Evolutionary conservation across 2,329 filamentous ascomycete genomes (phyloP).

Genomic region (Ophiostoma novo-ulmi): DNA sequence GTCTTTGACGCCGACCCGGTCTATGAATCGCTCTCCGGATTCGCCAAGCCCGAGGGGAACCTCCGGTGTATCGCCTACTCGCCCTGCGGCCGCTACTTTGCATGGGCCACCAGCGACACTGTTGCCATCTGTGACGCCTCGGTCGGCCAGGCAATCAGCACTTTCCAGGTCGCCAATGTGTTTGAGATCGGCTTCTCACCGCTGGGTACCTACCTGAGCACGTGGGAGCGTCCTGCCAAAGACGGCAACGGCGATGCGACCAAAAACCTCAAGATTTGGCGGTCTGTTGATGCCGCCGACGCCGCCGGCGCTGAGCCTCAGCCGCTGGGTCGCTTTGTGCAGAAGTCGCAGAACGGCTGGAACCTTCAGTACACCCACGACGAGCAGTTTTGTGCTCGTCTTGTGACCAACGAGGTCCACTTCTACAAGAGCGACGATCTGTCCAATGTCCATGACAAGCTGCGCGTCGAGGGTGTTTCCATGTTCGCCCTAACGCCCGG

Average conservation of each 20-base stretch:
- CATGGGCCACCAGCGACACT: conserved; percentile 83
- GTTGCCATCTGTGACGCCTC: conserved; percentile 82
- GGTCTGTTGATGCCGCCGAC: conserved; percentile 64
- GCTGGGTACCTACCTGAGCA: conserved; percentile 85
- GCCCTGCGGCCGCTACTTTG: conserved; percentile 91
- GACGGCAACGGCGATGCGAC: conserved; percentile 88
- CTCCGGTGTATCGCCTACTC: conserved; percentile 94
- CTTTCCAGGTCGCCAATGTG: conserved; percentile 73
- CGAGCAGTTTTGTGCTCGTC: conserved; percentile 86
- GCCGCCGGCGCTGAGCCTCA: conserved; percentile 65
- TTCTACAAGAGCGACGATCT: conserved; percentile 90
- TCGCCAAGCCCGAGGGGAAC: conserved; percentile 84
- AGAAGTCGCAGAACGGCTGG: conserved; percentile 93
- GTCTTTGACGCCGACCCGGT: conserved; percentile 85
- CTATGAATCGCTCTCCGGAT: conserved; percentile 80
- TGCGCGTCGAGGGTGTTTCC: conserved; percentile 82
- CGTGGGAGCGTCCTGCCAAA: conserved; percentile 90
- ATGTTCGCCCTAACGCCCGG: conserved; percentile 89
- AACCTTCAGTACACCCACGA: conserved; percentile 95
- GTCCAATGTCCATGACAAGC: conserved; percentile 86
- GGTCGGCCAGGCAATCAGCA: conserved; percentile 66
- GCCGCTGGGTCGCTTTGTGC: conserved; percentile 83
- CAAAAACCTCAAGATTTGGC: conserved; percentile 98
- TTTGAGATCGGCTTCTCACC: conserved; percentile 95
- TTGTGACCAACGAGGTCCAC: conserved; percentile 95